Evolutionary conservation across 2,329 filamentous ascomycete genomes (phyloP).

Genomic region (Cryphonectria carpinicola): DNA sequence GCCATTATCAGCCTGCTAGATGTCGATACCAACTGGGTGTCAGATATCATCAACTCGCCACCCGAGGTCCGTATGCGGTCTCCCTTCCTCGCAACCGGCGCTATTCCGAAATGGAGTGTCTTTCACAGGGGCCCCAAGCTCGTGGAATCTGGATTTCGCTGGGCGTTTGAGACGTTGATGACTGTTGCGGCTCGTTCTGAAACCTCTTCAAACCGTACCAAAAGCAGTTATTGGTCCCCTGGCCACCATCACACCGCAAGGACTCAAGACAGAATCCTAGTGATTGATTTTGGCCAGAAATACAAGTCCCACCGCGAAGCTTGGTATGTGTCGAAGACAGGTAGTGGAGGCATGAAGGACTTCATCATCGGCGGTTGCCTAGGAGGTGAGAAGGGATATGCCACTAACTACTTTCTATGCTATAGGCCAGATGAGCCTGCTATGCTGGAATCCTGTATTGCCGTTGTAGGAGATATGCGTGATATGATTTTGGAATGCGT

Average conservation of each 20-base stretch:
- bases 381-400: not conserved
- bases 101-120: not conserved
- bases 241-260: not conserved
- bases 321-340: not conserved
- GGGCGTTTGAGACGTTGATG: not conserved
- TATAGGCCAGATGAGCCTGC: not conserved
- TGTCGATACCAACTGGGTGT: no score
- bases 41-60: no score
- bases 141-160: not conserved
- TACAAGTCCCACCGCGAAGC: not conserved
- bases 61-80: no score
- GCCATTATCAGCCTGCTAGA: no score
- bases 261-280: not conserved
- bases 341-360: not conserved
- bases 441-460: not conserved
- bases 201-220: not conserved
- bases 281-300: not conserved
- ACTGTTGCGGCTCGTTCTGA: not conserved
- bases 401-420: not conserved
- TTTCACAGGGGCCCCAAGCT: not conserved
- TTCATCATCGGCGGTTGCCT: not conserved
- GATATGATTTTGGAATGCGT: not conserved
- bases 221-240: not conserved
- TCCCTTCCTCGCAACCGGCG: no score
- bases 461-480: not conserved